Conservation (phyloP, 805 yeast genomes). For the Sugiyamaella chiloensis region DNA sequence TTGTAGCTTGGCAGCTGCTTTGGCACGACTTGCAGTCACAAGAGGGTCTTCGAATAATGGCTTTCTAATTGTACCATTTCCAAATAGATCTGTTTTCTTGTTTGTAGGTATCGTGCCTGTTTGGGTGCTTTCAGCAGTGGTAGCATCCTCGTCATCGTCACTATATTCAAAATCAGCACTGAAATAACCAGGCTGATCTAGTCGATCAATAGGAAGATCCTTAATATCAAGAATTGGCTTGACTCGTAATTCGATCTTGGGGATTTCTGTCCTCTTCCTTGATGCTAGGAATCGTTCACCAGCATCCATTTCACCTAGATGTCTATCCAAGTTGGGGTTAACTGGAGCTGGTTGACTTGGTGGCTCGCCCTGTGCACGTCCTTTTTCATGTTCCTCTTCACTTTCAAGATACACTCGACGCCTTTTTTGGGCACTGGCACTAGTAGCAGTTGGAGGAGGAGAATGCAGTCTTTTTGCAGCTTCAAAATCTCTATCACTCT, state of each 20-base stretch:
- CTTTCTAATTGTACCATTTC: background rate
- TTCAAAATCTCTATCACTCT: too few species aligned
- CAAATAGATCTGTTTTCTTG: background rate
- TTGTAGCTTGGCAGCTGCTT: constrained; percentile 3
- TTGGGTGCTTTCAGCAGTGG: background rate
- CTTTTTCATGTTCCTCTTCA: background rate
- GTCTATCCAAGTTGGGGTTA: background rate
- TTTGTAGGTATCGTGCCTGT: background rate
- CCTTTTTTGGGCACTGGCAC: background rate
- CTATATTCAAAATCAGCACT: constrained; percentile 34
- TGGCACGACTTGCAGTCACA: constrained; percentile 1
- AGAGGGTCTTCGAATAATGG: constrained; percentile 1
- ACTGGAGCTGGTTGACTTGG: background rate
- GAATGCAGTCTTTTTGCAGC: background rate
- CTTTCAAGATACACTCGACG: background rate
- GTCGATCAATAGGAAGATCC: constrained; percentile 28
- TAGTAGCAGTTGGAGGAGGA: background rate
- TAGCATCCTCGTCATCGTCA: constrained; percentile 27
- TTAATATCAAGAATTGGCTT: constrained; percentile 24
- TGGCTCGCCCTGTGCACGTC: background rate
- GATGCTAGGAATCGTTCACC: constrained; percentile 3
- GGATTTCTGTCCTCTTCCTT: constrained; percentile 16
- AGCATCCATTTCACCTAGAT: background rate
- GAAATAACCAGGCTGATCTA: constrained; percentile 33
- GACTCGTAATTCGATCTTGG: constrained; percentile 13